These are phyloP conservation scores for Syzygium jambos DNA, from an alignment of 345 rosid species.

Conservation along the genomic window DNA sequence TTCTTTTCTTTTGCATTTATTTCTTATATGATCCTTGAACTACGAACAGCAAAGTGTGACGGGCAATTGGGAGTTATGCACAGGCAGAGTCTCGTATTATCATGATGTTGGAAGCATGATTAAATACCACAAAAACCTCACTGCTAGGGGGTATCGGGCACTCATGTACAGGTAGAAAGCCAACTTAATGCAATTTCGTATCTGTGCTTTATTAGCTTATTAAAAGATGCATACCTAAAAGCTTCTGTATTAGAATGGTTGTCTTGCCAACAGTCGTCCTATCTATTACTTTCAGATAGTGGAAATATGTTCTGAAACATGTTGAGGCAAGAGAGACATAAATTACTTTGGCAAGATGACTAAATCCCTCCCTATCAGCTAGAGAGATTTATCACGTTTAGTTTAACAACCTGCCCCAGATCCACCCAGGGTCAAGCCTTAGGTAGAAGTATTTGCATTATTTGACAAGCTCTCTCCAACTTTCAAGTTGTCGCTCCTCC, in stretches of 20 bases:
- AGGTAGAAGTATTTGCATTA: neutral
- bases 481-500: neutral
- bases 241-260: neutral
- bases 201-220: neutral
- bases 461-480: neutral
- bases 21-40: neutral
- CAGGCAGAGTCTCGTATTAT: slow-evolving; percentile 2
- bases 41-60: slow-evolving; percentile 10
- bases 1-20: neutral
- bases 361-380: neutral
- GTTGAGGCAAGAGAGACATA: neutral
- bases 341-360: neutral
- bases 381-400: neutral
- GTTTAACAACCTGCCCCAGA: neutral
- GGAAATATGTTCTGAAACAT: neutral
- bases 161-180: slow-evolving; percentile 45
- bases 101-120: slow-evolving; percentile 30
- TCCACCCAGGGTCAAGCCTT: neutral
- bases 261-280: neutral
- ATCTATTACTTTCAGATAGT: neutral
- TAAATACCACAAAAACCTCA: slow-evolving; percentile 30
- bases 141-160: slow-evolving; percentile 38
- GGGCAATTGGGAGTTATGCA: slow-evolving; percentile 42
- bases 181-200: neutral
- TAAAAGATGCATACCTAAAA: neutral